Percentiles rank a stretch among this genome's conserved stretches.
phyloP scores from a whole-genome alignment of 208 protist species.

The Leishmania arabica region DNA sequence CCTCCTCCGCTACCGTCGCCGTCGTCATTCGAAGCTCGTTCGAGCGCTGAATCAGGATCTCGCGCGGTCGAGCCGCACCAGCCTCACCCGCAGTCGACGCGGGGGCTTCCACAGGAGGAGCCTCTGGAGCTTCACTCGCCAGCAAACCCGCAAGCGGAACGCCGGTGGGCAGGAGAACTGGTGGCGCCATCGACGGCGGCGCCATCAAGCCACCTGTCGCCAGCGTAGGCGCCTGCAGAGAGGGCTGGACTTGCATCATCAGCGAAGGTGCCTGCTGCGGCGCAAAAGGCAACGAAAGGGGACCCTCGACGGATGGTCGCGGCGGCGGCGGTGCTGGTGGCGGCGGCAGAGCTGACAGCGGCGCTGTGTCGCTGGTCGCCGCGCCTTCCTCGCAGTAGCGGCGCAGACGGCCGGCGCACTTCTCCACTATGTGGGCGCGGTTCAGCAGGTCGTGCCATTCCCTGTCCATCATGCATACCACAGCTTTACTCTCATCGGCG shows the following conservation, averaged over 20 bases:
- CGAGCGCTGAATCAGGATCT: conserved; percentile 57
- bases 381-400: conserved; percentile 51
- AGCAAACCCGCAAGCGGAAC: background rate
- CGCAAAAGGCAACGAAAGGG: conserved; percentile 4
- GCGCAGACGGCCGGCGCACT: conserved; percentile 34
- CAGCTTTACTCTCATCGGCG: conserved; percentile 54
- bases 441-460: conserved; percentile 51
- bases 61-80: conserved; percentile 39
- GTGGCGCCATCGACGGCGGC: background rate
- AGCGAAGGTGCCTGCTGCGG: background rate
- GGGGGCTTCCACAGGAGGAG: background rate
- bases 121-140: background rate
- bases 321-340: background rate
- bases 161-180: conserved; percentile 8
- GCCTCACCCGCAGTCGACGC: conserved; percentile 1
- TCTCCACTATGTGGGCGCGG: conserved; percentile 36
- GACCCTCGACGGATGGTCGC: background rate
- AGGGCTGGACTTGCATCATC: background rate
- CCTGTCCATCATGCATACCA: conserved; percentile 43
- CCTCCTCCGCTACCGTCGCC: conserved; percentile 23
- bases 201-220: background rate
- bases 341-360: background rate
- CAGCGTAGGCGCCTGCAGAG: background rate
- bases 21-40: conserved; percentile 46
- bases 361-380: background rate